phyloP scores from a whole-genome alignment of 805 yeast genomes.

The Kuraishia piskuri region DNA sequence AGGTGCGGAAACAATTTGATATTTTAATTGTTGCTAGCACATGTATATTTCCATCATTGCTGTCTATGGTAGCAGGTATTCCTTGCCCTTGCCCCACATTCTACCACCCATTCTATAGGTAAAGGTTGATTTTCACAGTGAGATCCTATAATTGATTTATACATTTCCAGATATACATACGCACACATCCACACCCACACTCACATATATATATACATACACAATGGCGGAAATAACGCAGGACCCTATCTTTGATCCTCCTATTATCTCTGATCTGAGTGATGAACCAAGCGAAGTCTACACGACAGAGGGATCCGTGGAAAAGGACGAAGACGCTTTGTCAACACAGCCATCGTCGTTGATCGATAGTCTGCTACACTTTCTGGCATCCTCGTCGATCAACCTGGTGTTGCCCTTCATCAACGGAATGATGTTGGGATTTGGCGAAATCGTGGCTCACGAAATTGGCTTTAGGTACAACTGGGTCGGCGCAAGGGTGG shows the following conservation, averaged over 20 bases:
- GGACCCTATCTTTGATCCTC: background rate
- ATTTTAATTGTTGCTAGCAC: too few relatives aligned
- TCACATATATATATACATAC: background rate
- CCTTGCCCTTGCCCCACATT: too few relatives aligned
- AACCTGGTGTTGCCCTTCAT: constrained; percentile 80
- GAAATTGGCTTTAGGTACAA: constrained; percentile 78
- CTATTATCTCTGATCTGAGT: constrained; percentile 7
- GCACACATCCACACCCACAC: background rate
- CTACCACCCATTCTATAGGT: too few relatives aligned
- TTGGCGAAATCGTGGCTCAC: constrained; percentile 92
- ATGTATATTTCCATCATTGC: too few relatives aligned
- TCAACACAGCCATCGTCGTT: background rate
- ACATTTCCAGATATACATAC: too few relatives aligned
- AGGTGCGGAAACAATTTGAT: too few relatives aligned
- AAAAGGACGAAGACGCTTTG: constrained; percentile 6
- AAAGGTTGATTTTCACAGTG: too few relatives aligned
- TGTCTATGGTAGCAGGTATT: too few relatives aligned
- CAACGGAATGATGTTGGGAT: constrained; percentile 92
- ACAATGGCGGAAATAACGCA: background rate
- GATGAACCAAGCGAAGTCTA: constrained; percentile 8
- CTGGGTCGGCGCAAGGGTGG: constrained; percentile 64
- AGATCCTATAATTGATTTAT: too few relatives aligned
- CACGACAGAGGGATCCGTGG: constrained; percentile 10
- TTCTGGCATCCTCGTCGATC: constrained; percentile 47
- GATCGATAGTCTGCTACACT: constrained; percentile 19